Conservation (phyloP, 371 early-diverging fungal species). For the Sporodiniella umbellata region DNA sequence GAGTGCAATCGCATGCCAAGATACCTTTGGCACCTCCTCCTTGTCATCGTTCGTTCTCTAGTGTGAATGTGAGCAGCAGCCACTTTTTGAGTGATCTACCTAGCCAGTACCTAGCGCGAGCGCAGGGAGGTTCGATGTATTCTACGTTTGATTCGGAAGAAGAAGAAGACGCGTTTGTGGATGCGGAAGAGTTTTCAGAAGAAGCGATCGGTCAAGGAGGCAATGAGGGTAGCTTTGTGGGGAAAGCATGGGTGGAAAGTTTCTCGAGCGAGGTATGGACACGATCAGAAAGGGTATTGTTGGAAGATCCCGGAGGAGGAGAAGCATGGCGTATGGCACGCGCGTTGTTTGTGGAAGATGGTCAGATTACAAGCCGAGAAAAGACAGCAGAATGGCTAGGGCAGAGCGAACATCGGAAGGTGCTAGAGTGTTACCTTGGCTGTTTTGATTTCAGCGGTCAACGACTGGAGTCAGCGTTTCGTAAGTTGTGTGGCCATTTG, state of each 20-base stretch:
- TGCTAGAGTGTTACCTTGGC: constrained; percentile 68
- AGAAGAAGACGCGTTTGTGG: constrained; percentile 19
- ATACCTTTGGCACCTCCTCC: constrained; percentile 28
- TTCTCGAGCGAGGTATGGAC: constrained; percentile 19
- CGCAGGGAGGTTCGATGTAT: constrained; percentile 23
- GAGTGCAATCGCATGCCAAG: constrained; percentile 6
- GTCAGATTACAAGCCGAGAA: constrained; percentile 16
- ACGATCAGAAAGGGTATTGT: neutral
- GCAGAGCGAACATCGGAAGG: constrained; percentile 47
- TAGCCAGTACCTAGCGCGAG: constrained; percentile 12
- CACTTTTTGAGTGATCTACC: constrained; percentile 13
- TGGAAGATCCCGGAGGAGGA: constrained; percentile 2
- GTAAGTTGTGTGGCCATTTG: constrained; percentile 70
- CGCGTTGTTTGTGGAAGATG: constrained; percentile 20
- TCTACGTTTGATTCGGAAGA: constrained; percentile 27
- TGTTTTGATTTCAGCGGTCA: constrained; percentile 69
- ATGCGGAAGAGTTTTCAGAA: constrained; percentile 15
- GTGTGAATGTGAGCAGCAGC: too few relatives aligned
- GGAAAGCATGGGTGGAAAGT: neutral
- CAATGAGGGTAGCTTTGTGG: too few relatives aligned
- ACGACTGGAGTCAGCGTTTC: constrained; percentile 78
- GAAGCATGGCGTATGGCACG: constrained; percentile 13
- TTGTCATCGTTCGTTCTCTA: constrained; percentile 1
- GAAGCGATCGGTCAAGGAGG: constrained; percentile 17
- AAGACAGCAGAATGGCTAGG: constrained; percentile 32